Evolutionary conservation across 169 alveolate genomes (phyloP).

Genomic region (Amoebophrya sp.): DNA sequence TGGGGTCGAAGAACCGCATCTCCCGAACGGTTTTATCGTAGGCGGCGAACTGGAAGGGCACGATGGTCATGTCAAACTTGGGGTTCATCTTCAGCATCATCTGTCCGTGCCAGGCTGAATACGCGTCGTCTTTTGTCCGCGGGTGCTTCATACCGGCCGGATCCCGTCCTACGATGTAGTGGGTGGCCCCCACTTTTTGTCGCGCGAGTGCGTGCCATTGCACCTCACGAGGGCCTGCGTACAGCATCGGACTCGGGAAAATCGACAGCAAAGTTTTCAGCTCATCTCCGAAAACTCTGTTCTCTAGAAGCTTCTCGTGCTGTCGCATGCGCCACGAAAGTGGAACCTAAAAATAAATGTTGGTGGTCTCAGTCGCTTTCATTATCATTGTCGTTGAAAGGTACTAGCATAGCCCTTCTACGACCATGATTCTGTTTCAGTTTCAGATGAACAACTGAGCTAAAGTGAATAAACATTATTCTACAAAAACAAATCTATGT

Average conservation of each 20-base stretch:
- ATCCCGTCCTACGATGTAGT: not conserved
- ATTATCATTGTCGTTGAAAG: too few relatives aligned
- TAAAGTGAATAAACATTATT: not conserved
- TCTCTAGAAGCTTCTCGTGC: not conserved
- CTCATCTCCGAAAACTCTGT: not conserved
- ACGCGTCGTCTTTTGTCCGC: not conserved
- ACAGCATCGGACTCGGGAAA: not conserved
- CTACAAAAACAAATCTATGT: not conserved
- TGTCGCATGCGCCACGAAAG: not conserved
- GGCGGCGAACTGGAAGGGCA: not conserved
- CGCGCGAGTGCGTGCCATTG: constrained; percentile 17
- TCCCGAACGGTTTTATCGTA: not conserved
- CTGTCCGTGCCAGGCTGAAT: constrained; percentile 4
- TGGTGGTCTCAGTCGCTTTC: too few relatives aligned
- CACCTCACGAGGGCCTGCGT: not conserved
- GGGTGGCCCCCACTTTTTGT: not conserved
- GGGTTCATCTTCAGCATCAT: not conserved
- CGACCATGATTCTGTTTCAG: too few relatives aligned
- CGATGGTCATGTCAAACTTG: not conserved
- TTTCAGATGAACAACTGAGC: too few relatives aligned
- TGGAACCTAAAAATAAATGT: not conserved
- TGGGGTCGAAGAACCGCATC: constrained; percentile 23
- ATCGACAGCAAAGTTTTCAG: not conserved
- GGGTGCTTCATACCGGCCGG: constrained; percentile 16
- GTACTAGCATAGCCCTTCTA: too few relatives aligned